These are phyloP conservation scores for Solanum pinnatisectum DNA, from an alignment of 257 asterid genomes.

Conservation along the genomic window DNA sequence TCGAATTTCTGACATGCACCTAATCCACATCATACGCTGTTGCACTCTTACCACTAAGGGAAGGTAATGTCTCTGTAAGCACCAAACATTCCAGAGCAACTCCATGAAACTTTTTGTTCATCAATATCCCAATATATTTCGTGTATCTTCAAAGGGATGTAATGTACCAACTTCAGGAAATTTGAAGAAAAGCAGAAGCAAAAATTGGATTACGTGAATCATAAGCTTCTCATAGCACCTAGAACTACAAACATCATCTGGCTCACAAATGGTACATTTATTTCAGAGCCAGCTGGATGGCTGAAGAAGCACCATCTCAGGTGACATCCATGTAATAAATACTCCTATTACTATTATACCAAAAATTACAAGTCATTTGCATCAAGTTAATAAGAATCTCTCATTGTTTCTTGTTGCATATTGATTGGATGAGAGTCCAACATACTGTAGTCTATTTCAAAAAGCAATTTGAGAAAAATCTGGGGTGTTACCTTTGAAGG, in stretches of 20 bases:
- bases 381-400: not conserved
- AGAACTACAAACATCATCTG: not conserved
- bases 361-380: not conserved
- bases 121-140: not conserved
- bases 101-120: not conserved
- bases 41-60: not conserved
- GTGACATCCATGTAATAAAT: not conserved
- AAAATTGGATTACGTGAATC: not conserved
- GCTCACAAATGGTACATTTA: not conserved
- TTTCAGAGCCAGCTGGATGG: not conserved
- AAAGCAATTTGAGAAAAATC: not conserved
- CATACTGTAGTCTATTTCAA: not conserved
- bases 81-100: not conserved
- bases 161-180: not conserved
- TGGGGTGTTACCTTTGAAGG: constrained; percentile 74
- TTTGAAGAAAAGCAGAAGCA: not conserved
- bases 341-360: not conserved
- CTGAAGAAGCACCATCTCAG: not conserved
- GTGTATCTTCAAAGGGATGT: not conserved
- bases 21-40: not conserved
- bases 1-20: not conserved
- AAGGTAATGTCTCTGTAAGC: not conserved
- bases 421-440: not conserved
- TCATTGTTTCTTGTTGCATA: not conserved
- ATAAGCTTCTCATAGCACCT: not conserved